phyloP scores from a whole-genome alignment of 2,329 filamentous ascomycete genomes.

The Sporothrix curviconia region DNA sequence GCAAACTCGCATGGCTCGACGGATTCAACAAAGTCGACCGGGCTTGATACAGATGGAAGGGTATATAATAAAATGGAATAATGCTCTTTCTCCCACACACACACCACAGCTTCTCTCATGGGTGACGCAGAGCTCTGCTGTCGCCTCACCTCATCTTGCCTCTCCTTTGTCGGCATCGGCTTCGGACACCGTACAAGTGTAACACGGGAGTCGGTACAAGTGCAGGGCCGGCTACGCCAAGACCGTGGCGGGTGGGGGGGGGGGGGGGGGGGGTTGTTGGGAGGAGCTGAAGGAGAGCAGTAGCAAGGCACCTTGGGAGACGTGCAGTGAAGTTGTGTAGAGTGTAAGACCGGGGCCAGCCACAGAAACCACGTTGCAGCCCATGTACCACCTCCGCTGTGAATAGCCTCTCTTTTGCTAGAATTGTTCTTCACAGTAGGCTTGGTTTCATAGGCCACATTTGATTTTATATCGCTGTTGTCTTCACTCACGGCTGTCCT shows the following conservation, averaged over 20 bases:
- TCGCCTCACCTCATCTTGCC: too few relatives aligned
- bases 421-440: too few relatives aligned
- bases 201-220: not conserved
- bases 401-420: too few relatives aligned
- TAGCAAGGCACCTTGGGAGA: not conserved
- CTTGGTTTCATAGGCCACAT: too few relatives aligned
- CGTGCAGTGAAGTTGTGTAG: not conserved
- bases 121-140: too few relatives aligned
- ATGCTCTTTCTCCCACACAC: too few relatives aligned
- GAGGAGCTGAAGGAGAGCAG: not conserved
- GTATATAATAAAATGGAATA: not conserved
- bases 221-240: not conserved
- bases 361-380: conserved; percentile 7
- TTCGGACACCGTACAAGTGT: not conserved
- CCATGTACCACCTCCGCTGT: too few relatives aligned
- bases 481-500: too few relatives aligned
- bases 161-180: not conserved
- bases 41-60: not conserved
- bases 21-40: not conserved
- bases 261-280: not conserved
- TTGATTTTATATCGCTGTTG: too few relatives aligned
- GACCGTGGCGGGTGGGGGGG: not conserved
- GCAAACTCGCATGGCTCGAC: too few relatives aligned
- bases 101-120: too few relatives aligned
- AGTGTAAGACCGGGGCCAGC: not conserved